These are phyloP conservation scores for Flaveria robusta DNA, from an alignment of 129 eudicot genomes.

Conservation along the genomic window DNA sequence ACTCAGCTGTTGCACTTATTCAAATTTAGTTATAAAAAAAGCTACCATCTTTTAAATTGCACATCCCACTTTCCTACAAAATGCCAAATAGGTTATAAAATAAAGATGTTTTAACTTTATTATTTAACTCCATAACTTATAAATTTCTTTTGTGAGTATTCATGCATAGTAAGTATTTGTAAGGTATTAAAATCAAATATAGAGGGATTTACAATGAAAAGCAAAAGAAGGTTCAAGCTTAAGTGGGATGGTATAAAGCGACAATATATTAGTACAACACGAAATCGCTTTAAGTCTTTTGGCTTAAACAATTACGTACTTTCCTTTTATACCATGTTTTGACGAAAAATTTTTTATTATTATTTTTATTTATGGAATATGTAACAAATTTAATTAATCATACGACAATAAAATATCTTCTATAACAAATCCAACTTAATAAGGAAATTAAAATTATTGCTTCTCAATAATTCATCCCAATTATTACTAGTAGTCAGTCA, in stretches of 20 bases:
- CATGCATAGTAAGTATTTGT: neutral
- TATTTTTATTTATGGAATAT: too few species aligned
- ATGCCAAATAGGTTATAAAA: too few species aligned
- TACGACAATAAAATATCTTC: too few species aligned
- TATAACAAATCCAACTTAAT: too few species aligned
- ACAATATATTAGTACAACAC: neutral
- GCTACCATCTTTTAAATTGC: too few species aligned
- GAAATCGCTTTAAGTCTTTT: conserved; percentile 1
- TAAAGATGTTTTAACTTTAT: neutral
- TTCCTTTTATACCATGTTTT: neutral
- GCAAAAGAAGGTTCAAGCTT: neutral
- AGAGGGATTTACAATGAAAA: neutral
- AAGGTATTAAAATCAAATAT: neutral
- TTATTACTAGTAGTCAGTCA: too few species aligned
- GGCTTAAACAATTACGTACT: neutral
- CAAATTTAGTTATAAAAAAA: too few species aligned
- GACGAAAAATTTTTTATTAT: neutral
- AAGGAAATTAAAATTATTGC: too few species aligned
- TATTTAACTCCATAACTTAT: neutral
- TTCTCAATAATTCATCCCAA: too few species aligned
- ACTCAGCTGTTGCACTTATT: too few species aligned
- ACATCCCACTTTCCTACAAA: too few species aligned
- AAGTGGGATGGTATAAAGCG: neutral
- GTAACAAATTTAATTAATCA: too few species aligned
- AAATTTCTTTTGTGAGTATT: neutral